A percentile compares a stretch with the other conserved stretches of the same genome.
These are phyloP conservation scores for Phytophthora meadii DNA, from an alignment of 352 stramenopile species.

Conservation along the genomic window DNA sequence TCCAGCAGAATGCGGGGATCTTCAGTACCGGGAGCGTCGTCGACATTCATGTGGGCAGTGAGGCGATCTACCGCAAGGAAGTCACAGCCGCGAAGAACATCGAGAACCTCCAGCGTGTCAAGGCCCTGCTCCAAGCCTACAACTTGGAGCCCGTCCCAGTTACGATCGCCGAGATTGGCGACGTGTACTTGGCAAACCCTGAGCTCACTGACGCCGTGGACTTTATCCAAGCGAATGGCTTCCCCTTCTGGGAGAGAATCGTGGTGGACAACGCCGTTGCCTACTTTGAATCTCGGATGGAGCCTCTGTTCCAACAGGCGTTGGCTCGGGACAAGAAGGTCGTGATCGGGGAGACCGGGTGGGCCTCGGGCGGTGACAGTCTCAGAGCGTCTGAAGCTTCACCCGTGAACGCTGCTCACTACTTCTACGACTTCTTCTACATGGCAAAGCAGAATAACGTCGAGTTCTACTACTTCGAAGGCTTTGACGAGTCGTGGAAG, in stretches of 20 bases:
- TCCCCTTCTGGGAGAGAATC: conserved; percentile 76
- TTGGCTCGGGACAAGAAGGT: conserved; percentile 47
- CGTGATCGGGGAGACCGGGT: conserved; percentile 76
- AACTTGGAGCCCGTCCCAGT: conserved; percentile 45
- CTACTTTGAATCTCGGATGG: conserved; percentile 54
- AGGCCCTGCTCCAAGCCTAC: conserved; percentile 30
- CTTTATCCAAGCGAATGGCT: conserved; percentile 65
- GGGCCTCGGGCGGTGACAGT: conserved; percentile 52
- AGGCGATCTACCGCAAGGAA: conserved; percentile 71
- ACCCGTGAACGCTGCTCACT: conserved; percentile 51
- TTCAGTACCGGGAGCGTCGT: conserved; percentile 44
- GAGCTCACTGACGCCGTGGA: conserved; percentile 59
- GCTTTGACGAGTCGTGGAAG: conserved; percentile 76
- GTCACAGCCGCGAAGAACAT: conserved; percentile 55
- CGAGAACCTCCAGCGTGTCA: conserved; percentile 50
- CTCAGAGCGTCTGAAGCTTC: conserved; percentile 49
- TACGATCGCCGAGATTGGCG: conserved; percentile 73
- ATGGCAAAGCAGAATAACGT: conserved; percentile 48
- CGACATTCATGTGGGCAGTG: conserved; percentile 73
- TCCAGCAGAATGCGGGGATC: conserved; percentile 29
- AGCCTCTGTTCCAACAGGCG: conserved; percentile 42
- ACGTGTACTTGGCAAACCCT: conserved; percentile 61
- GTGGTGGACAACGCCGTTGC: conserved; percentile 36
- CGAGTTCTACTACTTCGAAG: conserved; percentile 78
- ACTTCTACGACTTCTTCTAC: conserved; percentile 64